These are phyloP conservation scores for Mikania micrantha DNA, from an alignment of 129 eudicot genomes.

Conservation along the genomic window DNA sequence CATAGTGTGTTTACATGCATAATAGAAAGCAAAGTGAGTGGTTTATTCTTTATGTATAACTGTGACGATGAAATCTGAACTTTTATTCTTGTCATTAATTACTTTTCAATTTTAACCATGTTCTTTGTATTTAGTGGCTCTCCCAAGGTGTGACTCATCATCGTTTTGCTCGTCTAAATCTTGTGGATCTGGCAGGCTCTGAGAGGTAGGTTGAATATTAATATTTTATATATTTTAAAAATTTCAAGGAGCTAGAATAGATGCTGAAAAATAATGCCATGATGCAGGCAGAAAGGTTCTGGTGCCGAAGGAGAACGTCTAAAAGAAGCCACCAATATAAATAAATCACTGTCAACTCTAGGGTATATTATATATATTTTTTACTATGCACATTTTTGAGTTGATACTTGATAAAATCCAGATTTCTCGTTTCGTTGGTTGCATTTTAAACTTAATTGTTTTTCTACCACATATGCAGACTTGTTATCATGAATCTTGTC, in stretches of 20 bases:
- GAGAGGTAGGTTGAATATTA: constrained; percentile 85
- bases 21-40: constrained; percentile 86
- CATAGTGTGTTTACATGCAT: constrained; percentile 95
- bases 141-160: constrained; percentile 97
- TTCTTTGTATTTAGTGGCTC: constrained; percentile 61
- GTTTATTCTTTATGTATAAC: background rate
- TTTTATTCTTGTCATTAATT: background rate
- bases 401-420: constrained; percentile 15
- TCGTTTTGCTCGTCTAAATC: constrained; percentile 95
- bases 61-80: constrained; percentile 3
- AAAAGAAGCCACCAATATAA: constrained; percentile 96
- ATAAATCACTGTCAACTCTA: constrained; percentile 93
- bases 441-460: background rate
- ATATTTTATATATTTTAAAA: background rate
- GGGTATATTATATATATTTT: constrained; percentile 46
- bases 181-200: constrained; percentile 99
- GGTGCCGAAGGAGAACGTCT: constrained; percentile 99
- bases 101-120: background rate
- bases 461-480: constrained; percentile 39
- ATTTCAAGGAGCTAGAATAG: background rate
- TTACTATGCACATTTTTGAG: background rate
- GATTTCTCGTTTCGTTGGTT: constrained; percentile 2
- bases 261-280: constrained; percentile 7
- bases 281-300: constrained; percentile 90
- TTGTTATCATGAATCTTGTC: constrained; percentile 96